A percentile compares a stretch with the other conserved stretches of the same genome.
These are phyloP conservation scores for Paradendryphiella salina DNA, from an alignment of 2,329 filamentous ascomycete genomes.

Conservation along the genomic window DNA sequence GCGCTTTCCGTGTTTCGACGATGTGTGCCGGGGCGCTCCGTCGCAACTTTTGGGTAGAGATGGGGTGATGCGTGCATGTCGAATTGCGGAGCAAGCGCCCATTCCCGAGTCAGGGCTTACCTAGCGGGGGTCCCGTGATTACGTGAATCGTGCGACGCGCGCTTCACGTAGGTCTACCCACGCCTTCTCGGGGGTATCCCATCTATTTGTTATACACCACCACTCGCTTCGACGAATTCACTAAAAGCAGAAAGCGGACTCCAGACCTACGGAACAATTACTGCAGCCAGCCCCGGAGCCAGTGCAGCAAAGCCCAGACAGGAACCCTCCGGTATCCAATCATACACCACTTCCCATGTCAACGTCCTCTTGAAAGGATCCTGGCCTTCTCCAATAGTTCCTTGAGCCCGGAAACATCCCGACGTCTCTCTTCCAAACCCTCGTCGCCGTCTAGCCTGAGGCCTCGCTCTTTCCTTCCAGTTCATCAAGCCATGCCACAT, in stretches of 20 bases:
- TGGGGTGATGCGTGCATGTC: slow-evolving; percentile 10
- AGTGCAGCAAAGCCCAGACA: not conserved
- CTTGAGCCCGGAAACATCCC: not conserved
- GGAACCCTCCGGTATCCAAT: slow-evolving; percentile 2
- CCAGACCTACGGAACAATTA: not conserved
- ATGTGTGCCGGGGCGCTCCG: not conserved
- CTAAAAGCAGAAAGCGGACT: not conserved
- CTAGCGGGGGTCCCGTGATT: slow-evolving; percentile 31
- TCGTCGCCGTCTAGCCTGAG: not conserved
- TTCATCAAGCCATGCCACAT: slow-evolving; percentile 26
- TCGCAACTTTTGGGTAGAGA: not conserved
- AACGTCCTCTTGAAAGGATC: not conserved
- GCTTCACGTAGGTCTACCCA: slow-evolving; percentile 13
- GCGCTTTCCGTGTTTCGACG: not conserved
- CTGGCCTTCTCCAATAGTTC: not conserved
- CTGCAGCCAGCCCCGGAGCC: not conserved
- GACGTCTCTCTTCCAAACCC: too few species aligned
- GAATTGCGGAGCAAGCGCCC: slow-evolving; percentile 14
- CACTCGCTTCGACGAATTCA: not conserved
- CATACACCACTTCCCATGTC: slow-evolving; percentile 5
- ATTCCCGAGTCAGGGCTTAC: slow-evolving; percentile 22
- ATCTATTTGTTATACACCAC: not conserved
- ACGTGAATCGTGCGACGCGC: slow-evolving; percentile 24
- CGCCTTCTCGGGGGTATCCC: not conserved
- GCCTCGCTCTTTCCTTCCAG: not conserved